Evolutionary conservation across 2,329 filamentous ascomycete species (phyloP).

Genomic region (Colletotrichum sp.): DNA sequence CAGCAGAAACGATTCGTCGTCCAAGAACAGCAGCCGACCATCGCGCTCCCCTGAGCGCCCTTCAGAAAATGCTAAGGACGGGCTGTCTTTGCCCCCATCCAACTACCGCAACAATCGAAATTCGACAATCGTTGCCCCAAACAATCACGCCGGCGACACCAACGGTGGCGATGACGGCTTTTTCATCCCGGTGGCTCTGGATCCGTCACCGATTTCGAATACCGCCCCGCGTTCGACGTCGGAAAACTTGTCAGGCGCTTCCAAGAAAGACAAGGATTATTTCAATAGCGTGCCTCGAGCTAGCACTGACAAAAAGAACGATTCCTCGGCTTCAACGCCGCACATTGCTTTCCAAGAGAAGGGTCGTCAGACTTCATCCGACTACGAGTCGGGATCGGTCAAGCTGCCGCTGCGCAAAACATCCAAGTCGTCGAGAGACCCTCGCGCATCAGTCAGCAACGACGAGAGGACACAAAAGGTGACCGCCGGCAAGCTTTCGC

Average conservation of each 20-base stretch:
- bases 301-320: slow-evolving; percentile 50
- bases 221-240: slow-evolving; percentile 60
- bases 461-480: slow-evolving; percentile 41
- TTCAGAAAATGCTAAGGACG: slow-evolving; percentile 49
- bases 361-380: slow-evolving; percentile 67
- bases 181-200: slow-evolving; percentile 77
- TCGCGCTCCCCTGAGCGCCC: slow-evolving; percentile 60
- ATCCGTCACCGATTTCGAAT: slow-evolving; percentile 67
- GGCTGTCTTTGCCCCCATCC: slow-evolving; percentile 73
- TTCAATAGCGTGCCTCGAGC: slow-evolving; percentile 52
- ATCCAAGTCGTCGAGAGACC: slow-evolving; percentile 46
- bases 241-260: slow-evolving; percentile 49
- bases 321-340: slow-evolving; percentile 69
- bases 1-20: slow-evolving; percentile 58
- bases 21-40: slow-evolving; percentile 57
- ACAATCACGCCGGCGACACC: slow-evolving; percentile 38
- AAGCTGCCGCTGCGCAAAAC: slow-evolving; percentile 54
- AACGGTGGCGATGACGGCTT: slow-evolving; percentile 65
- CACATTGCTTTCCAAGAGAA: slow-evolving; percentile 94
- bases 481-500: slow-evolving; percentile 40
- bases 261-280: slow-evolving; percentile 64
- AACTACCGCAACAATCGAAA: slow-evolving; percentile 81
- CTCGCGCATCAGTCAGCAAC: slow-evolving; percentile 3
- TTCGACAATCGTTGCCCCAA: slow-evolving; percentile 65
- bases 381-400: slow-evolving; percentile 52